Conservation (phyloP, 2,329 filamentous ascomycete genomes). For the Curvularia hawaiiensis region DNA sequence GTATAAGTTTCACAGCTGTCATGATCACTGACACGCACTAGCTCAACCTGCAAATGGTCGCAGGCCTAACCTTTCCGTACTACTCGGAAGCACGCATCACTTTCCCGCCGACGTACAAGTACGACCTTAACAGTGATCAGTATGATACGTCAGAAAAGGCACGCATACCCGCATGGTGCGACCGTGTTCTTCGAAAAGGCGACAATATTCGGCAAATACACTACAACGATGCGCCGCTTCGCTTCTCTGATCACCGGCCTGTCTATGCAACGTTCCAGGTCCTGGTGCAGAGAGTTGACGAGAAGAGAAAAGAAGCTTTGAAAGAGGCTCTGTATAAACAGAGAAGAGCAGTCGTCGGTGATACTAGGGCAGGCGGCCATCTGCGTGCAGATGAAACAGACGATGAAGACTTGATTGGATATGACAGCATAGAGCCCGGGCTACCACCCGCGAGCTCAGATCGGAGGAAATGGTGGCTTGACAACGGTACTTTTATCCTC, state of each 20-base stretch:
- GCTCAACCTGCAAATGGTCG: constrained; percentile 96
- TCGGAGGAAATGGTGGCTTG: constrained; percentile 68
- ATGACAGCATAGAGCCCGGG: constrained; percentile 82
- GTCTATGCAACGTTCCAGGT: constrained; percentile 91
- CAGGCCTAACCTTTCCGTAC: constrained; percentile 84
- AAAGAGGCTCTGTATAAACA: constrained; percentile 75
- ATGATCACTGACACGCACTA: constrained; percentile 47
- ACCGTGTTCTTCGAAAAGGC: constrained; percentile 88
- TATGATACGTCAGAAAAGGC: constrained; percentile 97
- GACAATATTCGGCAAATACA: constrained; percentile 79
- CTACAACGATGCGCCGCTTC: constrained; percentile 81
- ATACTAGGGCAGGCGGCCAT: constrained; percentile 61
- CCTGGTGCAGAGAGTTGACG: constrained; percentile 79
- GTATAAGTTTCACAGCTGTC: not conserved
- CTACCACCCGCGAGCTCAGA: constrained; percentile 68
- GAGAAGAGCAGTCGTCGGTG: constrained; percentile 69
- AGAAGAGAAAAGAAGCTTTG: constrained; percentile 72
- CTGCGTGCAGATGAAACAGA: constrained; percentile 62
- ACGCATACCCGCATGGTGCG: constrained; percentile 96
- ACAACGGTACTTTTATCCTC: constrained; percentile 65
- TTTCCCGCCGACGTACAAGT: constrained; percentile 96
- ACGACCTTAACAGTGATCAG: constrained; percentile 82
- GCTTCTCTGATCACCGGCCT: constrained; percentile 94
- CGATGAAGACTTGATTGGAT: constrained; percentile 81
- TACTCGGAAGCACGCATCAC: constrained; percentile 89